Evolutionary conservation across 768 basidiomycete species (phyloP), one percentile per base, ranked within the genome.

Genomic region (Hericium erinaceus): DNA sequence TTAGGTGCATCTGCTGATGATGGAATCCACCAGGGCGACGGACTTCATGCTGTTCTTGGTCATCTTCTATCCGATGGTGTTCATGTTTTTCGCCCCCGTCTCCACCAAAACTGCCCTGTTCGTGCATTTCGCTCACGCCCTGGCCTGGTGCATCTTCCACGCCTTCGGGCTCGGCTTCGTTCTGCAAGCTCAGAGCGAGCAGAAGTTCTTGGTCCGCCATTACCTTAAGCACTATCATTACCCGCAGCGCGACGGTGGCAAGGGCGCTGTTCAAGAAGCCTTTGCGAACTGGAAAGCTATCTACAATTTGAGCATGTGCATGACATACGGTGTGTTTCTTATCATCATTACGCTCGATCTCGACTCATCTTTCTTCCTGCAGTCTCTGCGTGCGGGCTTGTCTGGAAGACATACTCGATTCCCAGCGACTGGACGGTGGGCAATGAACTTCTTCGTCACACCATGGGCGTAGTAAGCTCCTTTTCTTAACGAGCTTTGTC

Each of bases 161-260:
- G 88, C 85, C 37, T 81, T 95, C 61, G 94, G 89, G 1, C 79
- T 98, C 15, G 97, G 97, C 0, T 70, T 87, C 40, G 75, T 95
- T 16, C 77, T 99, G 41, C 82, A 82, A 20, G 89, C 86, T 1
- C 97, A 99, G 71, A 87, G 89, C 63, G 78, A 85, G 68, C 81
- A 73, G 69, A 95, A 94, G 69, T 97, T 88, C 74, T 73, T 98
- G 40, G 97, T 98, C 26, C 75, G 92, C 61, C 97, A 99, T 69
- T 98, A 89, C 68, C 72, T 97, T 64, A 93, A 95, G 76, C 84
- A 98, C 66, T 99, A 98, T 66, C 84, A 92, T 64, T 98, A 98
- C 69, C 80, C 84, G 12, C 75, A 76, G 49, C 76, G 82, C 58
- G 84, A 89, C 56, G 81, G 79, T 15, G 83, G 81, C 4, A 78